phyloP scores from a whole-genome alignment of 2,329 filamentous ascomycete species.

The Sporothrix pallida region DNA sequence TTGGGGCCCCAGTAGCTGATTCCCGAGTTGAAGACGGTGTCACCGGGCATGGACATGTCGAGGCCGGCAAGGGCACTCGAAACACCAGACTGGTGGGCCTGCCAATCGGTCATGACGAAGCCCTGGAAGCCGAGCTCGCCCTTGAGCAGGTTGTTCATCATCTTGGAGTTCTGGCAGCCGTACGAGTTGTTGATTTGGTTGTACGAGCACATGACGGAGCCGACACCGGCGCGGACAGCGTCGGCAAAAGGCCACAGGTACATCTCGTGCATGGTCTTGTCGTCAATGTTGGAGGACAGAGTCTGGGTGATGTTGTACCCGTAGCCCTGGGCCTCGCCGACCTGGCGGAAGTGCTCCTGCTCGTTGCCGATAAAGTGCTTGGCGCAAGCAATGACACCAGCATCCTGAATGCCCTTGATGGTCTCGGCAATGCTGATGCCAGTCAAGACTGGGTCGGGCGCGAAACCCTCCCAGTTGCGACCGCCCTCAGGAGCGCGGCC shows the following conservation, averaged over 20 bases:
- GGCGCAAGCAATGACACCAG: constrained; percentile 77
- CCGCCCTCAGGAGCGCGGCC: constrained; percentile 72
- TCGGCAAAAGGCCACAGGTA: constrained; percentile 71
- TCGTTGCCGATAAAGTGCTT: constrained; percentile 76
- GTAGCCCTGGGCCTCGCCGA: constrained; percentile 59
- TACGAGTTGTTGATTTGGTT: constrained; percentile 71
- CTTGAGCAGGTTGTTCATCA: constrained; percentile 68
- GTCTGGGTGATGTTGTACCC: constrained; percentile 69
- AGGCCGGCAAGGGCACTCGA: constrained; percentile 72
- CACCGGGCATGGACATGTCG: constrained; percentile 82
- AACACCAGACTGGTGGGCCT: constrained; percentile 73
- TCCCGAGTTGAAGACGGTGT: constrained; percentile 64
- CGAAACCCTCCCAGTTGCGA: constrained; percentile 73
- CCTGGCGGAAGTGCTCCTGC: constrained; percentile 78
- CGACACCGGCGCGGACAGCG: constrained; percentile 61
- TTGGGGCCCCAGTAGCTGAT: constrained; percentile 61
- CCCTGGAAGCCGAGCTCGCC: constrained; percentile 70
- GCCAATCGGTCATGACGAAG: constrained; percentile 63
- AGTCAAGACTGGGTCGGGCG: constrained; percentile 76
- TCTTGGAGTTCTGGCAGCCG: constrained; percentile 67
- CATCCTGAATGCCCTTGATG: constrained; percentile 78
- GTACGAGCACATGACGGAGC: constrained; percentile 59
- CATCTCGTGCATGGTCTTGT: constrained; percentile 65
- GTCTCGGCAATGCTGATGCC: constrained; percentile 75
- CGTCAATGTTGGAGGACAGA: constrained; percentile 60